Evolutionary conservation across 2,329 filamentous ascomycete species (phyloP).

Genomic region (Ambrosiella xylebori): DNA sequence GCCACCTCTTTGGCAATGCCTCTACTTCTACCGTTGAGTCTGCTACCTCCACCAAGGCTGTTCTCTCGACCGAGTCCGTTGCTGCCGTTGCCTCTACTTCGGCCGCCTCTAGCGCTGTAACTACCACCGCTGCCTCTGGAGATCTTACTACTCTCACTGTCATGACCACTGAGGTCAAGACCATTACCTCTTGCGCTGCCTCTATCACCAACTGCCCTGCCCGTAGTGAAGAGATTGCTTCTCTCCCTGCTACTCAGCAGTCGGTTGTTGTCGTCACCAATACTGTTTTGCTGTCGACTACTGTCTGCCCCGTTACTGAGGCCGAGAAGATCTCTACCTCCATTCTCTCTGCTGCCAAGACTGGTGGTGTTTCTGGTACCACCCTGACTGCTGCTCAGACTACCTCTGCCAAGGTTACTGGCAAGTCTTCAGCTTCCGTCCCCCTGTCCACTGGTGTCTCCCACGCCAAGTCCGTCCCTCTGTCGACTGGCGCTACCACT

Average conservation of each 20-base stretch:
- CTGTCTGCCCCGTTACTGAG: constrained; percentile 29
- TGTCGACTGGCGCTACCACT: neutral
- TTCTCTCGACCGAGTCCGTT: neutral
- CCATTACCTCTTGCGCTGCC: constrained; percentile 40
- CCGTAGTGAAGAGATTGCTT: constrained; percentile 17
- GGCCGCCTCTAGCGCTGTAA: neutral
- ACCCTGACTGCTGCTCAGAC: constrained; percentile 20
- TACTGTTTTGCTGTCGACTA: constrained; percentile 24
- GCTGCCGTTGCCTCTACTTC: neutral
- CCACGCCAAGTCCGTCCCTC: neutral
- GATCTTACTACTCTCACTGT: constrained; percentile 28
- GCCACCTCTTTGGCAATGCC: neutral
- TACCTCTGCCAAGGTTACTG: neutral
- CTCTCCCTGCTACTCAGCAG: constrained; percentile 20
- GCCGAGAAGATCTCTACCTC: constrained; percentile 23
- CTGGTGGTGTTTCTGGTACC: constrained; percentile 23
- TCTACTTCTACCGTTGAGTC: neutral
- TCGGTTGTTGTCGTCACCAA: constrained; percentile 22
- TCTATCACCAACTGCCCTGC: constrained; percentile 39
- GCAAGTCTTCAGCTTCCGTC: neutral
- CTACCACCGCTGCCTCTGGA: constrained; percentile 14
- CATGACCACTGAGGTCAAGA: constrained; percentile 36
- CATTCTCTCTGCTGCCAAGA: constrained; percentile 21
- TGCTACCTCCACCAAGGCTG: neutral
- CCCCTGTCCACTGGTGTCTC: neutral